Conservation (phyloP, 345 rosid species). For the Aegle marmelos region DNA sequence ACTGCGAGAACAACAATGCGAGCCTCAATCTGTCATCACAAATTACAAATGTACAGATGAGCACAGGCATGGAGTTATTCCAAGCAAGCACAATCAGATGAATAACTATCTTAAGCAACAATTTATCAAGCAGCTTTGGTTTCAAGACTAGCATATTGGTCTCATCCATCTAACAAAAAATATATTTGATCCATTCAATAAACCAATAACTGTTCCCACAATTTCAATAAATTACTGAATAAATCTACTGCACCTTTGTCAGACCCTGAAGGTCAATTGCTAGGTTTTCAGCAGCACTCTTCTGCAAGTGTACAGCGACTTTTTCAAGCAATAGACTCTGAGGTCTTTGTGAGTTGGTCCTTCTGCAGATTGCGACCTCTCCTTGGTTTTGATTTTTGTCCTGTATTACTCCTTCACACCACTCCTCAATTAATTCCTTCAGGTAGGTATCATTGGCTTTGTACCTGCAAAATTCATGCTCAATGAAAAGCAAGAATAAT, state of each 20-base stretch:
- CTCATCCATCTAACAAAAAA: background rate
- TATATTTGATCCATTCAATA: background rate
- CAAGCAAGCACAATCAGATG: conserved; percentile 1
- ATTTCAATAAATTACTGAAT: background rate
- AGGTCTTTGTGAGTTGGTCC: conserved; percentile 41
- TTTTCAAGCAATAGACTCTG: conserved; percentile 72
- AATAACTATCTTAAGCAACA: conserved; percentile 7
- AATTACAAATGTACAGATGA: conserved; percentile 19
- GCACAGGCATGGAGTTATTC: background rate
- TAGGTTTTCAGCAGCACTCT: conserved; percentile 46
- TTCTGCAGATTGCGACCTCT: conserved; percentile 30
- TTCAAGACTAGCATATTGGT: conserved; percentile 1
- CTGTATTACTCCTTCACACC: conserved; percentile 94
- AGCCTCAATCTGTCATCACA: conserved; percentile 70
- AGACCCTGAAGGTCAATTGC: conserved; percentile 80
- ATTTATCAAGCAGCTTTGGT: background rate
- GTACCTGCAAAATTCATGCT: conserved; percentile 49
- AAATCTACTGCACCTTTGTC: conserved; percentile 49
- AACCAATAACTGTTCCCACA: background rate
- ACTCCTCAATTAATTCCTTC: conserved; percentile 82
- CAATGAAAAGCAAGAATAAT: background rate
- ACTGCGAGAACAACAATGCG: conserved; percentile 91
- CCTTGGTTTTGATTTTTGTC: conserved; percentile 36
- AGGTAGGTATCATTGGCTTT: conserved; percentile 77
- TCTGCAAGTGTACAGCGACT: conserved; percentile 69